A percentile compares a stretch with the other conserved stretches of the same genome.
phyloP scores from a whole-genome alignment of 202 grass and related monocot genomes.

The Zoysia matrella region DNA sequence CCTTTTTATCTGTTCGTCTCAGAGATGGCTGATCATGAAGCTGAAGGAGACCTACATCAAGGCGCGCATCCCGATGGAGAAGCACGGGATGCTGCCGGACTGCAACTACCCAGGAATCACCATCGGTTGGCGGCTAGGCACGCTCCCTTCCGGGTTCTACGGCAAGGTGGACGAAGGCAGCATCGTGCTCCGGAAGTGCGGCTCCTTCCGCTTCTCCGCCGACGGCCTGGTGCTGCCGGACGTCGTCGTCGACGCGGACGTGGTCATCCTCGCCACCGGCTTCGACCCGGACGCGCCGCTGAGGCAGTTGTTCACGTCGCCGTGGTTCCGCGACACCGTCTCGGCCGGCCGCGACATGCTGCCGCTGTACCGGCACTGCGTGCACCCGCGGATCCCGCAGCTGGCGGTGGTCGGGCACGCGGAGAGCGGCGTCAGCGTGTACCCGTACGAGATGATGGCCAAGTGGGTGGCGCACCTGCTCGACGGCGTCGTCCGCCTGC shows the following conservation, averaged over 20 bases:
- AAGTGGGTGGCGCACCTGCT: slow-evolving; percentile 78
- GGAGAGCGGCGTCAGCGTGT: slow-evolving; percentile 55
- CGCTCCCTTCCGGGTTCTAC: slow-evolving; percentile 70
- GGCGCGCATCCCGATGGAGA: slow-evolving; percentile 55
- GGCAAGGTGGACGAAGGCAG: slow-evolving; percentile 59
- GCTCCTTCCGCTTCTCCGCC: slow-evolving; percentile 50
- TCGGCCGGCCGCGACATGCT: slow-evolving; percentile 15
- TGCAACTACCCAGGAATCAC: slow-evolving; percentile 42
- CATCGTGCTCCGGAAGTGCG: slow-evolving; percentile 45
- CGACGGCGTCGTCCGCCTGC: slow-evolving; percentile 58
- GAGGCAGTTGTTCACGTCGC: slow-evolving; percentile 49
- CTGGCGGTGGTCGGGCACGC: slow-evolving; percentile 68
- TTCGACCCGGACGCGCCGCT: slow-evolving; percentile 73
- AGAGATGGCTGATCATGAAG: slow-evolving; percentile 30
- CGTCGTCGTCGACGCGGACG: slow-evolving; percentile 39
- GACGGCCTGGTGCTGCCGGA: slow-evolving; percentile 54
- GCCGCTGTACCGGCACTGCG: slow-evolving; percentile 71
- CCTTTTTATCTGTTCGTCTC: neutral
- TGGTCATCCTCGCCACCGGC: slow-evolving; percentile 84
- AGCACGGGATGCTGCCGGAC: slow-evolving; percentile 74
- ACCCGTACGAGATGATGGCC: slow-evolving; percentile 58
- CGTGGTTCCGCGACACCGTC: slow-evolving; percentile 39
- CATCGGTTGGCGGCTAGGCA: slow-evolving; percentile 47
- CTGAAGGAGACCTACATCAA: slow-evolving; percentile 46
- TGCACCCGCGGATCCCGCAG: slow-evolving; percentile 76